Evolutionary conservation across 805 yeast species (phyloP), one percentile per base, ranked within the genome.

Genomic region (Lipomyces mesembrius): DNA sequence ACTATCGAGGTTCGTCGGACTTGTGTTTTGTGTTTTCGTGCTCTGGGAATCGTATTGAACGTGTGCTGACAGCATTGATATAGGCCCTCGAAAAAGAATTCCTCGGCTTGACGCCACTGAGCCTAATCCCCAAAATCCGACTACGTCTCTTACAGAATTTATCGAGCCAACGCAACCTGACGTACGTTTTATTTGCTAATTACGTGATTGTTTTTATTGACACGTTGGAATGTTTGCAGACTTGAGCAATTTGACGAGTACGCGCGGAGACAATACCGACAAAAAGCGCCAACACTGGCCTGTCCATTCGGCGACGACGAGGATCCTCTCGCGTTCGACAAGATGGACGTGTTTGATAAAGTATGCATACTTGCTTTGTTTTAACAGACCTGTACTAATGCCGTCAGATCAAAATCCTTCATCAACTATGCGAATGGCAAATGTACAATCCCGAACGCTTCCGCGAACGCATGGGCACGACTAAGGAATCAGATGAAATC

Each of bases 71-170:
- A 7, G 34, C 34, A 52, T 52, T 52, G 22, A 61, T 73, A 14
- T 72, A 75, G 65, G 72, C 72, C 14, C 65, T 77, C 27, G 79
- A 77, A 61, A 77, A 76, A 59, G 78, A 76, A 55, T 64, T 76
- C 25, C 61, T 74, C 8, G 79, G 78, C 0, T 58, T 71, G 20
- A 67, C 68, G n/a, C 67, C 69, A 8, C 57, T 56, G n/a, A 58
- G 54, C 27, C 57, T 74, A 7, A 59, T 74, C 12, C 62, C 71
- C 32, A 62, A 63, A 34, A 62, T 71, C 22, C 59, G 72, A 12
- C 61, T 71, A 4, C 34, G 60, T n/a, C 53, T 71, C 20, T 49
- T 71, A 32, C 70, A 67, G 61, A 54, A 62, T 49, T 35, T 68
- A 8, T 65, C 69, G n/a, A 63, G 65, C 25, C 71, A 68, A 54